phyloP scores from a whole-genome alignment of 2,329 filamentous ascomycete species.

The Cyphellophora attinorum region DNA sequence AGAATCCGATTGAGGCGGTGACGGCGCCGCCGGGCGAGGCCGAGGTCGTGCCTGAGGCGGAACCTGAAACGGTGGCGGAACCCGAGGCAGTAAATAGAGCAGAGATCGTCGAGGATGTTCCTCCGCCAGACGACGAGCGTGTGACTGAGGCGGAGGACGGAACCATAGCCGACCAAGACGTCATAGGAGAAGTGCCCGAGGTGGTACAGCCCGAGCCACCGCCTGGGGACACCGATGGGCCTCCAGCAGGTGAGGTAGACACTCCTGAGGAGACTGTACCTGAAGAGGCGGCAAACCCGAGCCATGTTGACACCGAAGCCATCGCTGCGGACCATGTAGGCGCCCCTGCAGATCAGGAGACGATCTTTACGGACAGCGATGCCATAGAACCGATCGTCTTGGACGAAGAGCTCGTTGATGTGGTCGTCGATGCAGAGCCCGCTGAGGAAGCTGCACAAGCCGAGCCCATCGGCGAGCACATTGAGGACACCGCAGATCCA shows the following conservation, averaged over 20 bases:
- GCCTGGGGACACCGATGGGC: neutral
- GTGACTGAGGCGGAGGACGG: neutral
- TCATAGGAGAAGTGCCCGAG: neutral
- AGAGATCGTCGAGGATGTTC: neutral
- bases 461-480: too few relatives aligned
- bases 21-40: neutral
- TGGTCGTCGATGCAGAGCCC: too few relatives aligned
- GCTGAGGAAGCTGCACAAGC: too few relatives aligned
- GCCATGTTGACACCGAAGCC: neutral
- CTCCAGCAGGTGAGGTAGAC: slow-evolving; percentile 6
- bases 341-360: too few relatives aligned
- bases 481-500: too few relatives aligned
- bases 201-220: too few relatives aligned
- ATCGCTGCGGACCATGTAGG: slow-evolving; percentile 12
- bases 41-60: slow-evolving; percentile 1
- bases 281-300: slow-evolving; percentile 5
- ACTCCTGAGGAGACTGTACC: slow-evolving; percentile 18
- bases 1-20: neutral
- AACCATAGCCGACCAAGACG: slow-evolving; percentile 3
- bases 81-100: slow-evolving; percentile 8
- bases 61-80: slow-evolving; percentile 1
- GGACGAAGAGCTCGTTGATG: too few relatives aligned
- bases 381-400: too few relatives aligned
- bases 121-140: neutral
- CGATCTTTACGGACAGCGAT: too few relatives aligned